Percentiles rank a stretch among this genome's conserved stretches.
Conservation (phyloP, 2,329 filamentous ascomycete species). For the Aspergillus candidus region DNA sequence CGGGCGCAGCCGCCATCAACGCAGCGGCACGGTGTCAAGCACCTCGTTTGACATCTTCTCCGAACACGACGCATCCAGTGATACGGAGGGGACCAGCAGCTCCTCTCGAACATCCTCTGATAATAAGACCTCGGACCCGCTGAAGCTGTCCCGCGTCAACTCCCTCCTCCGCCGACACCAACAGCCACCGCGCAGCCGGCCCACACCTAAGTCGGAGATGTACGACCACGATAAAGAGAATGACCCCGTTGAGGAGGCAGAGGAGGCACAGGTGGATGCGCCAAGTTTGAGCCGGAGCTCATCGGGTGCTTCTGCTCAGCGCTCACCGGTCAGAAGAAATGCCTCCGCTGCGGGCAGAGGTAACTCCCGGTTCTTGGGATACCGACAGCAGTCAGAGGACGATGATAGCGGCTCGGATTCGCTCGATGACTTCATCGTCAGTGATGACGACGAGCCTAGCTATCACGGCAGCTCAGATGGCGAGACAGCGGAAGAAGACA, state of each 20-base stretch:
- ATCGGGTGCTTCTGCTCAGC: conserved; percentile 14
- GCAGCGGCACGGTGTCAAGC: conserved; percentile 14
- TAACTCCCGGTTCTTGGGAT: conserved; percentile 11
- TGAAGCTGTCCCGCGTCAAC: conserved; percentile 29
- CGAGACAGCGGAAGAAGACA: conserved; percentile 24
- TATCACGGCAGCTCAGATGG: conserved; percentile 27
- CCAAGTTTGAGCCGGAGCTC: conserved; percentile 15
- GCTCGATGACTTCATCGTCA: conserved; percentile 37
- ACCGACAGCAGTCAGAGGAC: conserved; percentile 18
- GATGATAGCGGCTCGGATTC: conserved; percentile 30
- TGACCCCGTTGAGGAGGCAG: conserved; percentile 24
- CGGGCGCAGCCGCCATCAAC: conserved; percentile 12
- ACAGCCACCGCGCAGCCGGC: conserved; percentile 17
- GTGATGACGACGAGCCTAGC: conserved; percentile 35
- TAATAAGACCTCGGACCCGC: conserved; percentile 20
- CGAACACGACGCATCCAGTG: conserved; percentile 18
- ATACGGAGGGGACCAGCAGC: conserved; percentile 9
- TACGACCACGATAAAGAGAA: conserved; percentile 33
- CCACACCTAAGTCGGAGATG: conserved; percentile 21
- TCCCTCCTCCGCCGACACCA: conserved; percentile 27
- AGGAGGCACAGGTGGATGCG: conserved; percentile 10
- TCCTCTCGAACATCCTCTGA: conserved; percentile 10
- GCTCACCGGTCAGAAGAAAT: conserved; percentile 16
- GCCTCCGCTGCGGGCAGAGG: conserved; percentile 8
- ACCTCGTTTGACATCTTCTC: conserved; percentile 27